Evolutionary conservation across 192 early-diverging fungal species (phyloP), one percentile per base, ranked within the genome.

Genomic region (Helicostylum pulchrum): DNA sequence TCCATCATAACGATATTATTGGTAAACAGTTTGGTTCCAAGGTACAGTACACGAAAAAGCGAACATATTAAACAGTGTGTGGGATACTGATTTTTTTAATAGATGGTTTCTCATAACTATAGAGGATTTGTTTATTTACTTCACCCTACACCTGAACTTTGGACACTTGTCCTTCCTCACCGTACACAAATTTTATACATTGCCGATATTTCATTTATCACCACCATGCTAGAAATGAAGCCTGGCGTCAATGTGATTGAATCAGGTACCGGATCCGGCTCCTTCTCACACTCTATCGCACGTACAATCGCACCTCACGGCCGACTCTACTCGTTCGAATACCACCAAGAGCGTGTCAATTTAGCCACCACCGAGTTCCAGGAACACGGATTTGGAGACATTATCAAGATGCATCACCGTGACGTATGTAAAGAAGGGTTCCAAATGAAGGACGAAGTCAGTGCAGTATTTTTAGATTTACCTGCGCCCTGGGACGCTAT

Each of bases 401-500:
- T 94, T 21, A 83, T 95, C 51, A 89, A 86, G 0, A 63, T 90
- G 4, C 72, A 90, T 52, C 89, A 91, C 58, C 78, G 94, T 34
- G 94, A 99, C 75, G 96, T 96, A 19, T 94, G 90, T 68, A 85
- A 80, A 48, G 73, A 93, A 72, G 96, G 95, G 10, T 99, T 99
- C 76, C 91, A 80, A 6, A 53, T 92, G 34, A 64, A 74, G 10
- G 75, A 90, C 74, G 68, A 76, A 26, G 94, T 93, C 0, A 85
- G 90, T 63, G 92, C 94, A 23, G 95, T 96, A 15, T 99, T 99
- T 67, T 78, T 99, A 59, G 96, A 99, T 80, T 77, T 99, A 58
- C 96, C 96, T 19, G 87, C 94, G 20, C 96, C 96, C 44, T 99
- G 96, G 95, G 94, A 95, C 8, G 95, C 94, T 0, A 83, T 99